Conservation (phyloP, 495 filamentous ascomycete species). For the Lentithecium fluviatile region DNA sequence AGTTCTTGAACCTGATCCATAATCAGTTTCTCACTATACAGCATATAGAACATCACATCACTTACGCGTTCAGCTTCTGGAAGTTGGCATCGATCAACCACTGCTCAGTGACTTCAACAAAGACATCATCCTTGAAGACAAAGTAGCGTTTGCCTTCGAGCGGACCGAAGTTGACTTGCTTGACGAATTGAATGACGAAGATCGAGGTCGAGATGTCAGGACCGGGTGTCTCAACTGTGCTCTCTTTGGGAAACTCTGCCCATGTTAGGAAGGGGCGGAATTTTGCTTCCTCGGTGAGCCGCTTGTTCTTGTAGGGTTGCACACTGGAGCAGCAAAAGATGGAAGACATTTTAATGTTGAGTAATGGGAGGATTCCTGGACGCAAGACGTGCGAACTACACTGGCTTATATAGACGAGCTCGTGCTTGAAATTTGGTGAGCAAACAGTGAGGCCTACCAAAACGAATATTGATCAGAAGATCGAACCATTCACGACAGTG, state of each 20-base stretch:
- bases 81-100: constrained; percentile 42
- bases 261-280: constrained; percentile 39
- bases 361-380: background rate
- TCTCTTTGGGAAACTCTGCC: constrained; percentile 15
- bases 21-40: background rate
- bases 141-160: constrained; percentile 43
- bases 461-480: too few species aligned
- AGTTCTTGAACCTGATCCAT: constrained; percentile 40
- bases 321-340: constrained; percentile 17
- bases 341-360: constrained; percentile 4
- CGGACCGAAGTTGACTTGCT: constrained; percentile 43
- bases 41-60: too few species aligned
- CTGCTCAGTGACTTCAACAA: constrained; percentile 39
- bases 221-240: background rate
- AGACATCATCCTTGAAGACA: constrained; percentile 26
- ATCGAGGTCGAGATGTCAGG: constrained; percentile 14
- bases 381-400: too few species aligned
- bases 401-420: too few species aligned
- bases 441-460: too few species aligned
- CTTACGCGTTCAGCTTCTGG: constrained; percentile 44
- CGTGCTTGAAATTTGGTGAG: too few species aligned
- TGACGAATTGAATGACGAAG: constrained; percentile 41
- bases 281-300: constrained; percentile 34
- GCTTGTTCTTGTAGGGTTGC: constrained; percentile 11
- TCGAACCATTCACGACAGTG: too few species aligned